phyloP scores from a whole-genome alignment of 1,284 basidiomycete species.

The Ceratobasidium sp. region DNA sequence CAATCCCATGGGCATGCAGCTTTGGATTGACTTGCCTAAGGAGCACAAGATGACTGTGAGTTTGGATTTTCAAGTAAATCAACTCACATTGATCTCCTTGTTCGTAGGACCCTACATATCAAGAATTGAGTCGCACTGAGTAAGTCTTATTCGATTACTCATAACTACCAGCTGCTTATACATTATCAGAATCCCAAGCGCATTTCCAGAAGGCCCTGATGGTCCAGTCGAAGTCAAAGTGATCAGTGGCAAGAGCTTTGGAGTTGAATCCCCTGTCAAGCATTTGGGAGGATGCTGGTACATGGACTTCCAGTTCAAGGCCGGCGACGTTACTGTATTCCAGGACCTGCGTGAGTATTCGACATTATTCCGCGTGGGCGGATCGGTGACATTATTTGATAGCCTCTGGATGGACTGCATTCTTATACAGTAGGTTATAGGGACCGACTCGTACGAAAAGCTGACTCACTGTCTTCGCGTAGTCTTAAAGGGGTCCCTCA shows the following conservation, averaged over 20 bases:
- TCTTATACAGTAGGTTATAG: conserved; percentile 71
- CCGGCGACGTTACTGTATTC: conserved; percentile 72
- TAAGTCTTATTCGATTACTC: conserved; percentile 49
- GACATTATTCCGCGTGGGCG: too few relatives aligned
- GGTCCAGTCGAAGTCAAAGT: conserved; percentile 80
- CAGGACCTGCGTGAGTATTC: conserved; percentile 77
- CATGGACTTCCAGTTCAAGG: conserved; percentile 79
- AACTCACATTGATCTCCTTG: background rate
- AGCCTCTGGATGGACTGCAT: conserved; percentile 82
- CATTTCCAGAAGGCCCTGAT: conserved; percentile 72
- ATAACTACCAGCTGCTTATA: conserved; percentile 15
- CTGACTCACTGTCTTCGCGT: conserved; percentile 26
- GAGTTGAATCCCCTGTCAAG: conserved; percentile 84
- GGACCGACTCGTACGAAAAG: background rate
- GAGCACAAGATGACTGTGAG: conserved; percentile 82
- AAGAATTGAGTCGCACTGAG: conserved; percentile 71
- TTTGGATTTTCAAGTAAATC: conserved; percentile 32
- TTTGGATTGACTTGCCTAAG: conserved; percentile 94
- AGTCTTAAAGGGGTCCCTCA: conserved; percentile 73
- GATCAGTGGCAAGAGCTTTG: conserved; percentile 88
- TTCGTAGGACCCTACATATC: conserved; percentile 71
- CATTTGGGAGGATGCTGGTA: conserved; percentile 94
- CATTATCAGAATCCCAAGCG: conserved; percentile 66
- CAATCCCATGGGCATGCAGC: conserved; percentile 81
- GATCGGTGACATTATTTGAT: too few relatives aligned